Evolutionary conservation across 2,329 filamentous ascomycete species (phyloP).

Genomic region (Moelleriella libera): DNA sequence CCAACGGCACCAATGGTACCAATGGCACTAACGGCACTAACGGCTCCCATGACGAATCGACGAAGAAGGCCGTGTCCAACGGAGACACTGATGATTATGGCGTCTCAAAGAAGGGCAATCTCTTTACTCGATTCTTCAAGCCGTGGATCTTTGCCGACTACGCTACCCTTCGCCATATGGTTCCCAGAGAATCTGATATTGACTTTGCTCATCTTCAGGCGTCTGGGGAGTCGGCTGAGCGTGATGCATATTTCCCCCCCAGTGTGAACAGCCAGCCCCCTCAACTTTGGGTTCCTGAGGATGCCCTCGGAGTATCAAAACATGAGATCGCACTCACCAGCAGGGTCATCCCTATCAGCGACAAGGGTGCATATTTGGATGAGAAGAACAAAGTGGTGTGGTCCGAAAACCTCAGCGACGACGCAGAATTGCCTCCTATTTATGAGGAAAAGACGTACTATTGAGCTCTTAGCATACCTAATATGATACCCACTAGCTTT

Average conservation of each 20-base stretch:
- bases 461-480: slow-evolving; percentile 7
- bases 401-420: slow-evolving; percentile 15
- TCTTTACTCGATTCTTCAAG: slow-evolving; percentile 50
- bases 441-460: slow-evolving; percentile 31
- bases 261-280: slow-evolving; percentile 47
- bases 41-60: neutral
- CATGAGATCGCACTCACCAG: slow-evolving; percentile 58
- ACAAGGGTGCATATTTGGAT: slow-evolving; percentile 56
- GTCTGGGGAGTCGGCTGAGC: slow-evolving; percentile 40
- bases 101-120: slow-evolving; percentile 31
- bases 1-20: slow-evolving; percentile 1
- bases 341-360: slow-evolving; percentile 55
- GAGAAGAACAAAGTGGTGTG: slow-evolving; percentile 40
- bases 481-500: slow-evolving; percentile 7
- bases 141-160: slow-evolving; percentile 69
- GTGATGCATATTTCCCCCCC: slow-evolving; percentile 59
- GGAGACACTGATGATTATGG: slow-evolving; percentile 6
- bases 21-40: slow-evolving; percentile 5
- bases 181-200: slow-evolving; percentile 41
- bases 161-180: slow-evolving; percentile 51
- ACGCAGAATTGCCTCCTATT: slow-evolving; percentile 26
- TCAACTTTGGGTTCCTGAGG: slow-evolving; percentile 63
- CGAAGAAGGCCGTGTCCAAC: slow-evolving; percentile 7
- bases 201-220: slow-evolving; percentile 39
- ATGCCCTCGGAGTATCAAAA: slow-evolving; percentile 51